A percentile compares a stretch with the other conserved stretches of the same genome.
Conservation (phyloP, 2,329 filamentous ascomycete species). For the Zymoseptoria tritici region DNA sequence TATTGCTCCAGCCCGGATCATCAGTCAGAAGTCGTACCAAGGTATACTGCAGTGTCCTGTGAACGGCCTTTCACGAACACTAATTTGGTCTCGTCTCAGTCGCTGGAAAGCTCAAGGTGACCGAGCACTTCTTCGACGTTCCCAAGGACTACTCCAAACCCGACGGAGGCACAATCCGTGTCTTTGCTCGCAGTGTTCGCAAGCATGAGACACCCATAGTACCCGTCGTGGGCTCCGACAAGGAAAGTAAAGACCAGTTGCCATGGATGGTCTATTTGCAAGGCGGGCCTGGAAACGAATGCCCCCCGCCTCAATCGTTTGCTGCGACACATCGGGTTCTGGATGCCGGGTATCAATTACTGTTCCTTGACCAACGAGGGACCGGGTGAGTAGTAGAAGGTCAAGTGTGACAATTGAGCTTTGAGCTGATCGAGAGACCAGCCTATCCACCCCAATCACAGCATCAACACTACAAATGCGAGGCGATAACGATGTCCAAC, state of each 20-base stretch:
- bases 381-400: conserved; percentile 43
- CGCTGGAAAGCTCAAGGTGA: conserved; percentile 66
- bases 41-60: conserved; percentile 26
- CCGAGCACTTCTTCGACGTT: conserved; percentile 80
- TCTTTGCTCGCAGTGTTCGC: conserved; percentile 70
- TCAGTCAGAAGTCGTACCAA: conserved; percentile 39
- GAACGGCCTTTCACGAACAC: neutral
- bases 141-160: conserved; percentile 69
- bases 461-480: conserved; percentile 61
- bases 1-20: conserved; percentile 37
- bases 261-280: conserved; percentile 67
- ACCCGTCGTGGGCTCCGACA: conserved; percentile 33
- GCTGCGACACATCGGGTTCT: conserved; percentile 64
- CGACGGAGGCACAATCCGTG: conserved; percentile 52
- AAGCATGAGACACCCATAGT: conserved; percentile 53
- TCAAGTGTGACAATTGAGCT: neutral
- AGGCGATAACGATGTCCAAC: conserved; percentile 59
- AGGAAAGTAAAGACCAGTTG: conserved; percentile 40
- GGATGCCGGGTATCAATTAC: conserved; percentile 70
- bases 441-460: conserved; percentile 72
- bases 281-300: conserved; percentile 78
- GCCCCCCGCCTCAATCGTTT: conserved; percentile 64
- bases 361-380: conserved; percentile 86
- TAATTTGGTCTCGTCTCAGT: neutral
- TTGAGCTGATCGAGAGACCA: neutral